Evolutionary conservation across 768 basidiomycete genomes (phyloP).

Genomic region (Leccinum variicolor): DNA sequence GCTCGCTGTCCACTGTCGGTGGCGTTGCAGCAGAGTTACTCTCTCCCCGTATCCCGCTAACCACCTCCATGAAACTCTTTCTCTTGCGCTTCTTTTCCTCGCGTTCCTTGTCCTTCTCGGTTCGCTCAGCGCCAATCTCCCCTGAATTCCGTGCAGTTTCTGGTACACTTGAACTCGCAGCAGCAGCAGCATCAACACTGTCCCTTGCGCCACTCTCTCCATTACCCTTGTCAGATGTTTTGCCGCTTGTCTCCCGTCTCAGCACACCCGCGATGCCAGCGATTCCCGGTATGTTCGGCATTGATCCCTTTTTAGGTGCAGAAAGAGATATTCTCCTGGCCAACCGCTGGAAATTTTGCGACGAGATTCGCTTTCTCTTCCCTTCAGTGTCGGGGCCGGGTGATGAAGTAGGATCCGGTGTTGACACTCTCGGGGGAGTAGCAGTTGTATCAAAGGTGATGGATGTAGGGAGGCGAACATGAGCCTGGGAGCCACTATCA

Average conservation of each 20-base stretch:
- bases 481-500: slow-evolving; percentile 26
- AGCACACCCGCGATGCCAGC: slow-evolving; percentile 29
- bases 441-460: slow-evolving; percentile 62
- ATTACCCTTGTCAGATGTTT: slow-evolving; percentile 39
- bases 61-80: slow-evolving; percentile 49
- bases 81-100: slow-evolving; percentile 62
- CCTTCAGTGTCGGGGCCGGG: slow-evolving; percentile 69
- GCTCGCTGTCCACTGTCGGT: slow-evolving; percentile 22
- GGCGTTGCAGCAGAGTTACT: slow-evolving; percentile 32
- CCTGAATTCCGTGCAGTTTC: slow-evolving; percentile 39
- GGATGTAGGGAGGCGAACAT: slow-evolving; percentile 27
- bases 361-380: slow-evolving; percentile 77
- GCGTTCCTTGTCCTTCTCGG: slow-evolving; percentile 51
- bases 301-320: slow-evolving; percentile 53
- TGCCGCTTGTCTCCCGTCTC: slow-evolving; percentile 32
- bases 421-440: slow-evolving; percentile 65
- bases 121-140: slow-evolving; percentile 49
- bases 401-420: slow-evolving; percentile 59
- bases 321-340: slow-evolving; percentile 69
- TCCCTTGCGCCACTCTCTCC: slow-evolving; percentile 19
- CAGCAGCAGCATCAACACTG: slow-evolving; percentile 18
- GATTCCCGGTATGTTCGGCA: slow-evolving; percentile 37
- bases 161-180: slow-evolving; percentile 34
- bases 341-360: slow-evolving; percentile 82
- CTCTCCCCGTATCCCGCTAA: slow-evolving; percentile 28